Percentiles rank a stretch among this genome's conserved stretches.
These are phyloP conservation scores for Kwoniella mangroviensis DNA, from an alignment of 768 basidiomycete genomes.

Conservation along the genomic window DNA sequence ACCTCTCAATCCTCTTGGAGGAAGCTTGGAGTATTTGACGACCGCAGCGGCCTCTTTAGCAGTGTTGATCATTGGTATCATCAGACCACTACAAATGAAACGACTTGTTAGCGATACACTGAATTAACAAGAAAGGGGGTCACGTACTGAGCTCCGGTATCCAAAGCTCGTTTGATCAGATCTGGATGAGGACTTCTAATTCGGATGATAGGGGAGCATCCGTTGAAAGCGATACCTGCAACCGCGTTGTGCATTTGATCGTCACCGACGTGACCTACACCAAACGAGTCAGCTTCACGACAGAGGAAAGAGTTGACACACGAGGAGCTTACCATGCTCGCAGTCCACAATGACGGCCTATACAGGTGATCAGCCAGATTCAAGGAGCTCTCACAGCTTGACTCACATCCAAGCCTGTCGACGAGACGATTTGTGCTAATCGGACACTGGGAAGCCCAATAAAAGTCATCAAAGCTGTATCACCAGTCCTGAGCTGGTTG, in stretches of 20 bases:
- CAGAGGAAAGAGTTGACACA: background rate
- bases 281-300: slow-evolving; percentile 20
- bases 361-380: background rate
- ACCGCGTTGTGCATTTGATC: slow-evolving; percentile 44
- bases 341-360: slow-evolving; percentile 11
- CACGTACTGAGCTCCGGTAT: slow-evolving; percentile 30
- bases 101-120: background rate
- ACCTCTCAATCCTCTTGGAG: slow-evolving; percentile 43
- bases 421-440: slow-evolving; percentile 36
- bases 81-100: slow-evolving; percentile 35
- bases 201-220: slow-evolving; percentile 43
- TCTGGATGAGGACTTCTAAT: slow-evolving; percentile 37
- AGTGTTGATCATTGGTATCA: slow-evolving; percentile 50
- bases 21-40: slow-evolving; percentile 49
- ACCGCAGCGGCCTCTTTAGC: slow-evolving; percentile 40
- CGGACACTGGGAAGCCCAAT: slow-evolving; percentile 35
- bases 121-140: too few relatives aligned
- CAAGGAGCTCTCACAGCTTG: background rate
- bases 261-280: slow-evolving; percentile 43
- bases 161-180: slow-evolving; percentile 45
- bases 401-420: slow-evolving; percentile 45
- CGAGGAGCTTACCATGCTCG: background rate
- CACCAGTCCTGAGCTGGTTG: slow-evolving; percentile 30
- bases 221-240: slow-evolving; percentile 32
- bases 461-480: slow-evolving; percentile 45